A percentile compares a stretch with the other conserved stretches of the same genome.
Evolutionary conservation across 2,329 filamentous ascomycete genomes (phyloP).

Genomic region (Penicillium sp.): DNA sequence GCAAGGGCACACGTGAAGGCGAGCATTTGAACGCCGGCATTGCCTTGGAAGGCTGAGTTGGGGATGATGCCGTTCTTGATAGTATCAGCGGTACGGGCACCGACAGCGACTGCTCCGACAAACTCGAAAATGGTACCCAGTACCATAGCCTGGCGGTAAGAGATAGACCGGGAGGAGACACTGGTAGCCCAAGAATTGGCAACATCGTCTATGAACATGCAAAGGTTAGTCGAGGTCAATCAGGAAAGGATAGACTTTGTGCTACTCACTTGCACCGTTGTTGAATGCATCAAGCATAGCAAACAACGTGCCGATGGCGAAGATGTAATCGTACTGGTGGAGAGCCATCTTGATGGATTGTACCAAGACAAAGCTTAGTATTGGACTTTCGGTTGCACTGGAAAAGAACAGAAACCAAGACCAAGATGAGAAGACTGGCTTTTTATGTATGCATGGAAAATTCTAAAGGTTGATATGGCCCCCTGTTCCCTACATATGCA

Average conservation of each 20-base stretch:
- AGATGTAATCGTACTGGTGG: conserved; percentile 60
- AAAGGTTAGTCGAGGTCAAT: not conserved
- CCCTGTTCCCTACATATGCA: not conserved
- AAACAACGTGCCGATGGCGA: conserved; percentile 67
- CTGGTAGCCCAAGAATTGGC: conserved; percentile 75
- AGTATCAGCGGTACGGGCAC: conserved; percentile 61
- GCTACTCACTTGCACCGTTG: conserved; percentile 63
- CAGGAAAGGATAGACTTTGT: not conserved
- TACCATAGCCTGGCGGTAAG: conserved; percentile 29
- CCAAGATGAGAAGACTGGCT: not conserved
- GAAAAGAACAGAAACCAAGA: not conserved
- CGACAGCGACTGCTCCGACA: conserved; percentile 58
- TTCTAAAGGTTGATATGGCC: not conserved
- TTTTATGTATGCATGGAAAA: conserved; percentile 7
- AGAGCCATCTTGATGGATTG: conserved; percentile 47
- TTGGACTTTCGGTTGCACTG: not conserved
- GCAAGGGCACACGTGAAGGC: conserved; percentile 38
- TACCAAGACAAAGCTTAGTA: not conserved
- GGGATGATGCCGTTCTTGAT: conserved; percentile 73
- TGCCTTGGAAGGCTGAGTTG: conserved; percentile 47
- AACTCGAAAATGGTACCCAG: conserved; percentile 60
- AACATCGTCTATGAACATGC: conserved; percentile 53
- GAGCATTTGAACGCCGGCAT: conserved; percentile 60
- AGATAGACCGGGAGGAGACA: conserved; percentile 63
- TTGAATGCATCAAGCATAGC: conserved; percentile 69